Conservation (phyloP, 192 early-diverging fungal genomes). For the Geosiphon pyriformis region DNA sequence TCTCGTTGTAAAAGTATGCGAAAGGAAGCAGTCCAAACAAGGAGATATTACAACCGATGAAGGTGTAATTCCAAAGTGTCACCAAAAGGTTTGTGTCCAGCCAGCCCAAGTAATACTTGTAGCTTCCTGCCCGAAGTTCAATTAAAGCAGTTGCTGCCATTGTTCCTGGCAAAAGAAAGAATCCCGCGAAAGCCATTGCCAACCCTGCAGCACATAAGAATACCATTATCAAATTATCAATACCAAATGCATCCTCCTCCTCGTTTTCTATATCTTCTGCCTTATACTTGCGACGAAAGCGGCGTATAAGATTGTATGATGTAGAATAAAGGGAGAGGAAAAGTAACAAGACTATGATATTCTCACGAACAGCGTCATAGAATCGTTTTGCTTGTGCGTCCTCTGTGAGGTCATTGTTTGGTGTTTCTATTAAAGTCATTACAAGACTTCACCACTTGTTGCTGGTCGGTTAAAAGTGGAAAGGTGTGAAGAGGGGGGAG, state of each 20-base stretch:
- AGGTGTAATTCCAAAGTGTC: constrained; percentile 24
- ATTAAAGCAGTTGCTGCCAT: constrained; percentile 21
- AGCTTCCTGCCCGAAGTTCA: neutral
- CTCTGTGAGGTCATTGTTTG: no score
- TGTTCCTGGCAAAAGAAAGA: constrained; percentile 17
- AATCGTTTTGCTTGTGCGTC: no score
- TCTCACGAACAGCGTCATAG: constrained; percentile 19
- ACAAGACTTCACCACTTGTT: no score
- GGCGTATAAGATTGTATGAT: constrained; percentile 16
- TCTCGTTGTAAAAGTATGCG: constrained; percentile 23
- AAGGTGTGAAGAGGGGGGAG: no score
- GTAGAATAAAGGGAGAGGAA: constrained; percentile 14
- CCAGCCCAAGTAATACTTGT: constrained; percentile 22
- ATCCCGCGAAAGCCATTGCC: constrained; percentile 24
- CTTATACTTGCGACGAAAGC: constrained; percentile 9
- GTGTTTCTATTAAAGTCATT: no score
- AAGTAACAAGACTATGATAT: constrained; percentile 17
- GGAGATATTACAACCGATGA: constrained; percentile 24
- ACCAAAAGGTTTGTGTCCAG: constrained; percentile 13
- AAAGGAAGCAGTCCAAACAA: constrained; percentile 22
- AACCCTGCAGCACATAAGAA: constrained; percentile 22
- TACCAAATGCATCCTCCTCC: constrained; percentile 12
- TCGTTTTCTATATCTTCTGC: constrained; percentile 4
- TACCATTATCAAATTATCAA: constrained; percentile 20
- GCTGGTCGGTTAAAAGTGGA: no score